Percentiles rank a stretch among this genome's conserved stretches.
These are phyloP conservation scores for Hydrangea macrophylla DNA, from an alignment of 148 eudicot species.

Conservation along the genomic window DNA sequence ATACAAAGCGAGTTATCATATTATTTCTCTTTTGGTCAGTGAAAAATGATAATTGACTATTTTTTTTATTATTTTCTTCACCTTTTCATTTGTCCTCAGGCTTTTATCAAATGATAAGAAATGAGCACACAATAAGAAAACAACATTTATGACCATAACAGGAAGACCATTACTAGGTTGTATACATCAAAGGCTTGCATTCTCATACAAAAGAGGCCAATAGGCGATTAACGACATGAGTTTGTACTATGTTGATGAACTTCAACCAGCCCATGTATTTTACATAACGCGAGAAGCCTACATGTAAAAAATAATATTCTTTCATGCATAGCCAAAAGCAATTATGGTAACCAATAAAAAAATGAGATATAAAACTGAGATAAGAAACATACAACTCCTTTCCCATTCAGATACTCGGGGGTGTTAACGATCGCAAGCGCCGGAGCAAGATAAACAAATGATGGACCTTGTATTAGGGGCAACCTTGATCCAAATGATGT, in stretches of 20 bases:
- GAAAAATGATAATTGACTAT: background rate
- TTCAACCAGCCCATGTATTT: background rate
- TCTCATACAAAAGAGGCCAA: background rate
- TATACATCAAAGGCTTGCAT: background rate
- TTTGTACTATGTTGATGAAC: background rate
- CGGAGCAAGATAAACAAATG: slow-evolving; percentile 91
- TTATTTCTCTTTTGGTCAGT: too few species aligned
- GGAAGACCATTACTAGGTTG: background rate
- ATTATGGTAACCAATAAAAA: too few species aligned
- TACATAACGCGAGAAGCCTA: background rate
- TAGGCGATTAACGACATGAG: background rate
- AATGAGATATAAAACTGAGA: background rate
- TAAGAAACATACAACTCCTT: slow-evolving; percentile 64
- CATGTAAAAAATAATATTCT: background rate
- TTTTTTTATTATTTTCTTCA: background rate
- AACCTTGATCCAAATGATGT: slow-evolving; percentile 81
- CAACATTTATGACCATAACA: background rate
- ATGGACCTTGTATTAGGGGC: slow-evolving; percentile 96
- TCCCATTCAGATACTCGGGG: slow-evolving; percentile 79
- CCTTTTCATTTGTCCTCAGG: background rate
- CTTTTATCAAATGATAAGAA: background rate
- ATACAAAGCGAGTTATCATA: background rate
- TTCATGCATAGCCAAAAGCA: background rate
- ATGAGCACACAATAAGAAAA: background rate
- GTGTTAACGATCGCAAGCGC: slow-evolving; percentile 91